These are phyloP conservation scores for Blepharisma japonicum DNA, from an alignment of 73 alveolate species.

Conservation along the genomic window DNA sequence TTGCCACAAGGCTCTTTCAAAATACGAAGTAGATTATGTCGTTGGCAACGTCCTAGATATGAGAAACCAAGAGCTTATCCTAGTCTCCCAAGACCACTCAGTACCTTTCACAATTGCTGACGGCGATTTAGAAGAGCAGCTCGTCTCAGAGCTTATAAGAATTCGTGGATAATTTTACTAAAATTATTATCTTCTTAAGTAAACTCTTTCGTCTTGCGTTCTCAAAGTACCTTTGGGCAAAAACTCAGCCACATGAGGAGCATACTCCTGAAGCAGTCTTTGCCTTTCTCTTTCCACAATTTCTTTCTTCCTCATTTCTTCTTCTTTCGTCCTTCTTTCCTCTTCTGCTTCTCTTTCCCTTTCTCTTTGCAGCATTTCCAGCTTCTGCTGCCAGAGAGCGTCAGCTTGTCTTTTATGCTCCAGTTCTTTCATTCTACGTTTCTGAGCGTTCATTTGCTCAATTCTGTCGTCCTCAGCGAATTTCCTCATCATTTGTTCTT, in stretches of 20 bases:
- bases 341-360: conserved; percentile 72
- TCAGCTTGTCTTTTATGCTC: conserved; percentile 84
- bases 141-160: too few relatives aligned
- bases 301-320: conserved; percentile 64
- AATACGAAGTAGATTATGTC: conserved; percentile 4
- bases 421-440: conserved; percentile 77
- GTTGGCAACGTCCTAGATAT: conserved; percentile 21
- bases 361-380: conserved; percentile 62
- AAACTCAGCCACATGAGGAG: conserved; percentile 49
- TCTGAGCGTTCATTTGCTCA: conserved; percentile 73
- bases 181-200: neutral
- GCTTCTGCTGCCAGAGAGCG: conserved; percentile 72
- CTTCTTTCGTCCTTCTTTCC: conserved; percentile 54
- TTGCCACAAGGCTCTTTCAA: neutral
- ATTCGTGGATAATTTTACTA: neutral
- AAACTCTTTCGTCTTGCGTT: conserved; percentile 11
- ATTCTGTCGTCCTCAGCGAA: conserved; percentile 83
- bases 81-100: too few relatives aligned
- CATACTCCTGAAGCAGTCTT: conserved; percentile 74
- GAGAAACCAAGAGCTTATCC: conserved; percentile 18
- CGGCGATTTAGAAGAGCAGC: too few relatives aligned
- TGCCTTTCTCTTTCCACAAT: conserved; percentile 76
- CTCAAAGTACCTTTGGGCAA: conserved; percentile 62
- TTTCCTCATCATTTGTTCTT: conserved; percentile 67
- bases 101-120: too few relatives aligned